Percentiles rank a stretch among this genome's conserved stretches.
Conservation (phyloP, 768 basidiomycete genomes). For the Sporobolomyces phaffii region DNA sequence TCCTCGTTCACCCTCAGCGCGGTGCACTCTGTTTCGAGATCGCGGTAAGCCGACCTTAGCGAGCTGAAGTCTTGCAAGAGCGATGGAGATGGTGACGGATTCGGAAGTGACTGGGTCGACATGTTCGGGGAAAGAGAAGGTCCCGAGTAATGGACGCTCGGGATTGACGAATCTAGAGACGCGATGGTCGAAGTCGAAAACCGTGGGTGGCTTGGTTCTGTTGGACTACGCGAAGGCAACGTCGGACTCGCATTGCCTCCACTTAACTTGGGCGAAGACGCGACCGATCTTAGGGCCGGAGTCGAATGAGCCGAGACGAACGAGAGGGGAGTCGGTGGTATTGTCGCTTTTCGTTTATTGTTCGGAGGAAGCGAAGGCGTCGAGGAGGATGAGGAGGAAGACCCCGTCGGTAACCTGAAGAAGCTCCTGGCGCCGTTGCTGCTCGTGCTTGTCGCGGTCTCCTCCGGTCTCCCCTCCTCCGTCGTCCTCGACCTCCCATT, state of each 20-base stretch:
- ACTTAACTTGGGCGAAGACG: conserved; percentile 20
- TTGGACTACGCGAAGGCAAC: not conserved
- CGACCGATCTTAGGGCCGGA: conserved; percentile 19
- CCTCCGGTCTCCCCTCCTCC: not conserved
- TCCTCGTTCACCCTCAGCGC: conserved; percentile 13
- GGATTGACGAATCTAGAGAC: conserved; percentile 6
- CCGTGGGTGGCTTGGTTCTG: not conserved
- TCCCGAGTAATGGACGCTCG: too few species aligned
- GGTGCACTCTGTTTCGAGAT: conserved; percentile 8
- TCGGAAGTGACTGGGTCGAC: not conserved
- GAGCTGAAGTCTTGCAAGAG: conserved; percentile 12
- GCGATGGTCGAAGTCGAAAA: conserved; percentile 14
- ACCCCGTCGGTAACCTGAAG: conserved; percentile 19
- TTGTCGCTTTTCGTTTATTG: not conserved
- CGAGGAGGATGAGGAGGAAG: conserved; percentile 3
- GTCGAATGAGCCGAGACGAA: not conserved
- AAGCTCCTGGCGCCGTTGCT: conserved; percentile 18
- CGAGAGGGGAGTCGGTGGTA: not conserved
- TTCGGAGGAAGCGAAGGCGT: not conserved
- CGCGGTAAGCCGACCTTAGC: conserved; percentile 7
- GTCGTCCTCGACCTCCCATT: not conserved
- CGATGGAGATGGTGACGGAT: not conserved
- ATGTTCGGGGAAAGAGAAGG: not conserved
- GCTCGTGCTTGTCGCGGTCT: not conserved
- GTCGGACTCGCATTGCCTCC: not conserved